Base-by-base conservation (phyloP, 768 basidiomycete species). In the Antrodiella citrinella region DNA sequence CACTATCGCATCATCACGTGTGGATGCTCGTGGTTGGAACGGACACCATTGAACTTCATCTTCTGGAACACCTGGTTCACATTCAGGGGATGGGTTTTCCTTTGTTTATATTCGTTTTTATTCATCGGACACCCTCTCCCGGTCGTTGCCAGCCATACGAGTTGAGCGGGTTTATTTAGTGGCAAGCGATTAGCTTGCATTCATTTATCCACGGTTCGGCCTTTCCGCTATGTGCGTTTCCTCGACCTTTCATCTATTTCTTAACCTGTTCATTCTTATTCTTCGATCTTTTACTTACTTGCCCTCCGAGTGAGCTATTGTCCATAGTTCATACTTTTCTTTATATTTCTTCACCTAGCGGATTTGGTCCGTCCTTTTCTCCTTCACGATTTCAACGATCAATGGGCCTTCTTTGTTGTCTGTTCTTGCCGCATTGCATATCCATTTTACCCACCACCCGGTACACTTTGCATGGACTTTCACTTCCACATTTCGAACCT, bases 11-110 rank as follows among this genome's bases (percentile, higher is more conserved):
- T 84, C 86, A 55, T 87, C 88, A 12, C 83, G 82, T 57, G 88
- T 91, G 47, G 89, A 91, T 62, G 89, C 78, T 51, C 78, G 84
- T 52, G 89, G 89, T n/a, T 88, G 81, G 70, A 72, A 88, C 51
- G 84, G 80, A 12, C 4, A 48, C 35, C 46, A 24, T 26, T 43
- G 41, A 43, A 19, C 21, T 35, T 35, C 30, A 35, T 35, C 30
- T 7, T 35, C 15, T 7, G 7, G 30, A 35, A 35, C 30, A 7
- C 15, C 30, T 35, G 7, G 30, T 35, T 15, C 30, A 7, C 30
- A 7, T 35, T 15, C 30, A 35, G 30, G 30, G 30, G 30, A 35
- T 35, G 30, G 30, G 30, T 7, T 35, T 35, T 35, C 30, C 30
- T 35, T 35, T 51, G 49, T 20, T 13, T 25, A 23, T 47, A 15